Percentiles rank a stretch among this genome's conserved stretches.
phyloP scores from a whole-genome alignment of 2,329 filamentous ascomycete genomes.

The Talaromyces rugulosus region DNA sequence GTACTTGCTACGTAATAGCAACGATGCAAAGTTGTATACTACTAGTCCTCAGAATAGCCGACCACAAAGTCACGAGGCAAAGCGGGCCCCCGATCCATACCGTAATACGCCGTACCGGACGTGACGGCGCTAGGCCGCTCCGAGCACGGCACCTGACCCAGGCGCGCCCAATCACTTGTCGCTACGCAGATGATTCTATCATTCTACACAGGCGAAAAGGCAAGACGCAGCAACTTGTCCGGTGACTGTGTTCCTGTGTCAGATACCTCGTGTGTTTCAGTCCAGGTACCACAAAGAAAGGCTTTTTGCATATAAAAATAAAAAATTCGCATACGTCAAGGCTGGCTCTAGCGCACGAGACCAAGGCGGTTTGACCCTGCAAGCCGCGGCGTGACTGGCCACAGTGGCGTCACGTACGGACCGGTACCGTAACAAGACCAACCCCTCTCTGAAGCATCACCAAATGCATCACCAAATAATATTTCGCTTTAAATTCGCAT shows the following conservation, averaged over 20 bases:
- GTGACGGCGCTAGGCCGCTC: not conserved
- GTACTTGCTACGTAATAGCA: conserved; percentile 3
- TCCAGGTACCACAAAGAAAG: not conserved
- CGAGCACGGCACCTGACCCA: conserved; percentile 5
- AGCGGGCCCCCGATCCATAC: conserved; percentile 4
- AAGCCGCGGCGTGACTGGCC: not conserved
- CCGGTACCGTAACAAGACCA: not conserved
- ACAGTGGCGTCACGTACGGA: not conserved
- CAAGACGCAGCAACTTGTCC: no score
- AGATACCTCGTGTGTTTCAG: not conserved
- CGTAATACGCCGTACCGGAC: conserved; percentile 8
- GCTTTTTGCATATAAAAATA: not conserved
- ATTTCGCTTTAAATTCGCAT: not conserved
- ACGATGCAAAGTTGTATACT: no score
- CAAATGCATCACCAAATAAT: no score
- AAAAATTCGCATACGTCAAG: conserved; percentile 7
- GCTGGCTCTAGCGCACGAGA: not conserved
- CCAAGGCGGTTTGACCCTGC: not conserved
- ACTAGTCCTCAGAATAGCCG: not conserved
- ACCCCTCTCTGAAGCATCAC: not conserved
- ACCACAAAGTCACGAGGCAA: not conserved
- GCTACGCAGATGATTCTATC: no score
- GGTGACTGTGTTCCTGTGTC: not conserved
- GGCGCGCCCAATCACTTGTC: not conserved
- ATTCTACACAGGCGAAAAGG: not conserved